phyloP scores from a whole-genome alignment of 2,329 filamentous ascomycete genomes.

The Penicillium olsonii region DNA sequence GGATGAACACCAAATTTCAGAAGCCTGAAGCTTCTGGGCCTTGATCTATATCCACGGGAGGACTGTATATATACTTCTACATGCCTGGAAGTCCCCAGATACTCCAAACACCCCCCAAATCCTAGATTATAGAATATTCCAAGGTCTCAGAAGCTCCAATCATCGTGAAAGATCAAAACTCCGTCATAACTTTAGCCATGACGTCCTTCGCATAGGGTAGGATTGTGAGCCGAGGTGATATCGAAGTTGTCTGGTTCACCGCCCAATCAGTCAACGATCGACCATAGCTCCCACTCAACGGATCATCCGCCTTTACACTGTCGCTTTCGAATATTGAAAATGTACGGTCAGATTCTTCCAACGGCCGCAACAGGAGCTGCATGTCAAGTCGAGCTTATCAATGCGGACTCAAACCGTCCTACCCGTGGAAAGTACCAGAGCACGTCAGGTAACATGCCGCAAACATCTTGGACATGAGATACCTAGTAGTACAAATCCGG shows the following conservation, averaged over 20 bases:
- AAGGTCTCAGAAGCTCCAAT: no score
- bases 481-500: not conserved
- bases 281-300: not conserved
- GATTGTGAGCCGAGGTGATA: conserved; percentile 5
- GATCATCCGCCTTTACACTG: not conserved
- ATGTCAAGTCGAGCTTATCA: not conserved
- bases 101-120: no score
- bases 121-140: no score
- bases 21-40: no score
- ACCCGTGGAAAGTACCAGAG: not conserved
- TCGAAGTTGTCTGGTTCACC: conserved; percentile 1
- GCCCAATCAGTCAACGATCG: conserved; percentile 9
- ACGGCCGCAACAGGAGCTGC: not conserved
- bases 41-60: no score
- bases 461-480: not conserved
- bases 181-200: not conserved
- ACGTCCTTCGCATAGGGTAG: not conserved
- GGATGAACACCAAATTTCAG: no score
- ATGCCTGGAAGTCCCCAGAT: not conserved
- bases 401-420: not conserved
- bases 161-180: not conserved
- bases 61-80: no score
- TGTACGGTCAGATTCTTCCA: not conserved
- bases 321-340: not conserved
- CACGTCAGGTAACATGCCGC: conserved; percentile 3